Evolutionary conservation across 352 stramenopile genomes (phyloP), one percentile per base, ranked within the genome.

Genomic region (Globisporangium alternatum): DNA sequence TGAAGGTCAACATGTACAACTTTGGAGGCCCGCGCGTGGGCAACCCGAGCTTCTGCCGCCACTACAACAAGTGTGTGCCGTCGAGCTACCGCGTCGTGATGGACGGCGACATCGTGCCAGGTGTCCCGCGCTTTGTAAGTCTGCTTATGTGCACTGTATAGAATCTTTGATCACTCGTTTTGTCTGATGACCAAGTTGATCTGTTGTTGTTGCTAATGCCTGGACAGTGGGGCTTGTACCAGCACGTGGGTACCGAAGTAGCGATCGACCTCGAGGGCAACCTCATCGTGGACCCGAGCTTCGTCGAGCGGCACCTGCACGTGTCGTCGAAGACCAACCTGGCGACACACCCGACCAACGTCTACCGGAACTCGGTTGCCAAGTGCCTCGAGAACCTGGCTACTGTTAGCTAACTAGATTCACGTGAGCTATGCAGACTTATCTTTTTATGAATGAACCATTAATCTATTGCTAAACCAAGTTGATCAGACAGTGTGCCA

Each of bases 1-100:
- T 93, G 74, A 80, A 86, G 67, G 80, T 97, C 56, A 83, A 75
- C 65, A 95, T 97, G 88, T 96, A 95, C 69, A 97, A 93, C 69
- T 97, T 97, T 59, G 89, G 89, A 22, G 83, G 81, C 0, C 89
- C 89, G 28, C 83, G 89, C 8, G 86, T 96, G 9, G 90, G 90
- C 7, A 97, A 97, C 60, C 78, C 78, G 30, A 90, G 74, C 15
- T 97, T 97, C 59, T 76, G 83, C 35, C 73, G 83, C 15, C 71
- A 83, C 2, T 96, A 94, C 71, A 76, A 96, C 64, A 79, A 75
- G 28, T 83, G 73, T 35, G 86, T 96, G 2, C 80, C 86, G 2
- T 83, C 75, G n/a, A 93, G 80, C 63, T 95, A 91, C 56, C 82
- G 86, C 53, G 81, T 93, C 49, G 86, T 91, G 25, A 88, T 91